Conservation (phyloP, 2,329 filamentous ascomycete species). For the Parastagonospora avenae region DNA sequence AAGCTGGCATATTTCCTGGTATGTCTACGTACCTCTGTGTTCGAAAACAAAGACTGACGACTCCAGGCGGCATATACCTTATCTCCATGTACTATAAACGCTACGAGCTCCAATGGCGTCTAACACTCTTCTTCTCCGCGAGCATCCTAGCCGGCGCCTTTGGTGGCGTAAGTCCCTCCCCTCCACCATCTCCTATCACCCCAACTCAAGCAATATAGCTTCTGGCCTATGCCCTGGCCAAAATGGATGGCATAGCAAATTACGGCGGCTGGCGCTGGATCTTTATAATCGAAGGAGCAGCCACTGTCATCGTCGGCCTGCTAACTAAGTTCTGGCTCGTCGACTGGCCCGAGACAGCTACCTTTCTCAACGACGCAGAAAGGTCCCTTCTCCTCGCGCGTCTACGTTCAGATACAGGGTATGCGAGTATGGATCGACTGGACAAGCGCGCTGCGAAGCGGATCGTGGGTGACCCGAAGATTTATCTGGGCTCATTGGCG, state of each 20-base stretch:
- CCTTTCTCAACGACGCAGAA: slow-evolving; percentile 33
- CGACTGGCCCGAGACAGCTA: slow-evolving; percentile 52
- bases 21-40: neutral
- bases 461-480: slow-evolving; percentile 48
- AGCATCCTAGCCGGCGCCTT: slow-evolving; percentile 50
- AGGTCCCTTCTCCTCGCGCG: slow-evolving; percentile 36
- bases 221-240: slow-evolving; percentile 58
- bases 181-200: neutral
- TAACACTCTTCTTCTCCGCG: slow-evolving; percentile 50
- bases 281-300: slow-evolving; percentile 40
- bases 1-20: slow-evolving; percentile 45
- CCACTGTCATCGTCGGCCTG: slow-evolving; percentile 46
- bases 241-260: slow-evolving; percentile 62
- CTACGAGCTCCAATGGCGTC: slow-evolving; percentile 50
- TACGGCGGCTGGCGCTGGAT: slow-evolving; percentile 45
- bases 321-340: slow-evolving; percentile 58
- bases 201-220: slow-evolving; percentile 24
- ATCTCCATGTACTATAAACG: slow-evolving; percentile 51
- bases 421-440: slow-evolving; percentile 59
- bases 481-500: slow-evolving; percentile 30
- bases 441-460: slow-evolving; percentile 54
- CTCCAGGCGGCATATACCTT: slow-evolving; percentile 35
- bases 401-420: slow-evolving; percentile 31
- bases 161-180: slow-evolving; percentile 38
- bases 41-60: neutral